Base-by-base conservation (phyloP, 192 early-diverging fungal species). In the Mortierella antarctica region DNA sequence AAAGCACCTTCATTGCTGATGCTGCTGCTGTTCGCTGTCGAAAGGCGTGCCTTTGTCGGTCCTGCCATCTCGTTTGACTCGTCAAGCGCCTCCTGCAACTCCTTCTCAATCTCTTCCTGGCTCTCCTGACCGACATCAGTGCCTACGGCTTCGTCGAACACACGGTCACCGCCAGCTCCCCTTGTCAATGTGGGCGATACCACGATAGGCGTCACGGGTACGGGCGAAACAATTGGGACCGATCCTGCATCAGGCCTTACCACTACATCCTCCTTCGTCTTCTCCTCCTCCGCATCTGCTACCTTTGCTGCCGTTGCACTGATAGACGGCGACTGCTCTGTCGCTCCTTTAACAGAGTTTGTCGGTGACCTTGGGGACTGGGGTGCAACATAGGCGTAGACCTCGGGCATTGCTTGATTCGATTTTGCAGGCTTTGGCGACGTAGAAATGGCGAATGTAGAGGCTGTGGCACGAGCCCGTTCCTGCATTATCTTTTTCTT, bases 401-500 rank as follows among this genome's bases (percentile, higher is more conserved):
- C 41, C 2, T 61, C 57, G 14, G 46, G 51, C 5, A 15, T 39
- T 12, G 18, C 2, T 44, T 17, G 39, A 7, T 39, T 11, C 3
- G 49, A 8, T 42, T 42, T 71, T 21, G 60, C 20, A 42, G 58
- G 39, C 6, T 14, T 45, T 20, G 57, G 44, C 54, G 52, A 53
- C 6, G 63, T 12, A 45, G 63, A 65, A 52, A 77, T 57, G 2
- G 70, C 77, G 68, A 80, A 80, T 8, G 77, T 80, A 0, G 70
- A 71, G 6, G 77, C 77, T 9, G 77, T 80, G 5, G 77, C 77
- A 4, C 65, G 56, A 54, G 77, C 77, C 14, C 70, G 63, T 41
- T 80, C 70, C 51, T 80, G 77, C 77, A 80, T 80, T n/a, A 64
- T 18, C 47, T 53, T 71, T 18, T 80, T 46, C 39, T 68, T 80